Evolutionary conservation across 2,329 filamentous ascomycete species (phyloP), one percentile per base, ranked within the genome.

Genomic region (Zymoseptoria ardabiliae): DNA sequence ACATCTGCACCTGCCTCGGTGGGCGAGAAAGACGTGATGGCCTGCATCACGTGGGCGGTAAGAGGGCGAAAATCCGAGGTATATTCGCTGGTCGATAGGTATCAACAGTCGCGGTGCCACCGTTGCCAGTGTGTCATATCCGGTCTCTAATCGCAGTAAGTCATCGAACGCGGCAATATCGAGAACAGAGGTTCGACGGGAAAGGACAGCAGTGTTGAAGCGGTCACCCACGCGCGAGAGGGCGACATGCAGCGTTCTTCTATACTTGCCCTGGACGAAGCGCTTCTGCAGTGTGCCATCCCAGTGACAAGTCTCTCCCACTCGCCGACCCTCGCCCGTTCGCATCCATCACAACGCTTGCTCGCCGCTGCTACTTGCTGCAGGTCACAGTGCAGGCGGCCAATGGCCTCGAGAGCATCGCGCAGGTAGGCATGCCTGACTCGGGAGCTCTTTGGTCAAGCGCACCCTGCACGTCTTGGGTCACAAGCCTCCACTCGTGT

Each of bases 21-120:
- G 55, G 77, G 75, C 62, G 75, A 76, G 53, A 74, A 73, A 57
- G 76, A 76, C 10, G 76, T 77, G 71, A 77, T 75, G 72, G 72
- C 74, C 73, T 74, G 75, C 77, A 78, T 70, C 62, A 68, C 66
- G 59, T 23, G 19, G 25, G 53, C 51, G 28, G 49, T 56, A 41
- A 53, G 23, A 20, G 45, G 50, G 56, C 22, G 30, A 50, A 23
- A 35, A 28, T 28, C 6, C 13, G 48, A 30, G 20, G 45, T 19
- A 28, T 10, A n/a, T 45, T 48, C 21, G 11, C 35, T 45, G n/a
- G 35, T 17, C 17, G 35, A 45, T 45, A 45, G 35, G 13, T 45
- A 49, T 58, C 35, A 62, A 55, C 53, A 59, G 64, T 56, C 13
- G 61, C 52, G 21, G 51, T 59, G 53, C 50, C 59, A 58, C 56